Evolutionary conservation across 495 filamentous ascomycete genomes (phyloP), one percentile per base, ranked within the genome.

Genomic region (Halenospora varia): DNA sequence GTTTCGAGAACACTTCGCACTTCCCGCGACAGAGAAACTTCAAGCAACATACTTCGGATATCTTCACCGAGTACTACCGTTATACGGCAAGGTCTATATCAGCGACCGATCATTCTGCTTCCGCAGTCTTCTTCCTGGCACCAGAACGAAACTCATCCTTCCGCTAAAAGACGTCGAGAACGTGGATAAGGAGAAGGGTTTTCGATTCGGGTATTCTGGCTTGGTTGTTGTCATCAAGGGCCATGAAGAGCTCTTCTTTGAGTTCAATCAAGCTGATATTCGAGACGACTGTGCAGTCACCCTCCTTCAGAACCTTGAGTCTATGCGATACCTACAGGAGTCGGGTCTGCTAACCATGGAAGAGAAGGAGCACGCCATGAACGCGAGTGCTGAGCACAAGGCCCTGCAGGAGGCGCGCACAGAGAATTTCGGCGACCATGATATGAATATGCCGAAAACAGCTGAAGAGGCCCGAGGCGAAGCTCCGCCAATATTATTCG

Each of bases 61-160:
- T 65, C 73, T 98, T 4, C 86, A 94, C 55, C 85, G 93, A 4
- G 88, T 96, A 0, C 74, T 98, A 15, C 94, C 94, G 8, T 80
- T 97, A 13, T 98, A 97, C 66, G 94, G 94, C 58, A 98, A 97
- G 72, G 89, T 97, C 26, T 98, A 98, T 68, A 85, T 97, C 65
- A 89, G 94, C 65, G 84, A 90, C 66, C 82, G 85, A n/a, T 84
- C 87, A 61, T 87, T 98, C 51, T 98, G 94, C 71, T 98, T 96
- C 71, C 88, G 94, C 48, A 97, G 92, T 68, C 73, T 97, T 51
- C 70, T 97, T 10, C 90, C 88, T 13, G 92, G 92, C 0, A 96
- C 92, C 2, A 86, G 90, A 46, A 97, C 94, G 0, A 97, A 96
- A 71, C 78, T 98, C 66, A 90, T 97, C 44, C 77, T 98, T 0